Percentiles rank a stretch among this genome's conserved stretches.
phyloP scores from a whole-genome alignment of 1,139 yeast genomes.

The Geotrichum bryndzae region DNA sequence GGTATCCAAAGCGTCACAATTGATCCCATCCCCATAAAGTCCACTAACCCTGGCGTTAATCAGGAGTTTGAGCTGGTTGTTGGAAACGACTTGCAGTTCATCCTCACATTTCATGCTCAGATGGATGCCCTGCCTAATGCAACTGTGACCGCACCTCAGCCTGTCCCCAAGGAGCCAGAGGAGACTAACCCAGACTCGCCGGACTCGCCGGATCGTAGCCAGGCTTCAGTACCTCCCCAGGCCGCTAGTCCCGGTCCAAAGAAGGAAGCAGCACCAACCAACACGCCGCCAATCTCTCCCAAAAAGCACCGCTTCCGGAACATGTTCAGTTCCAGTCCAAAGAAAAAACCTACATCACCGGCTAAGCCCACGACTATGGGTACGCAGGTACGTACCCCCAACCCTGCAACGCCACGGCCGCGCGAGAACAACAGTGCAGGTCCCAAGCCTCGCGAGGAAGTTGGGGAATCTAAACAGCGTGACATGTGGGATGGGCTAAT shows the following conservation, averaged over 20 bases:
- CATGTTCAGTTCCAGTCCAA: conserved; percentile 20
- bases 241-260: neutral
- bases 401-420: neutral
- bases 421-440: neutral
- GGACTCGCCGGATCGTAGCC: neutral
- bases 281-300: conserved; percentile 6
- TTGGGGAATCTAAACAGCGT: neutral
- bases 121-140: conserved; percentile 10
- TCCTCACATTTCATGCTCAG: conserved; percentile 57
- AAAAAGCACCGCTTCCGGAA: conserved; percentile 15
- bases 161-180: neutral
- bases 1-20: conserved; percentile 84
- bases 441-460: neutral
- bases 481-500: conserved; percentile 41
- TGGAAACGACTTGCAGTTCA: conserved; percentile 53
- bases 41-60: conserved; percentile 43
- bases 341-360: conserved; percentile 17
- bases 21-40: conserved; percentile 48
- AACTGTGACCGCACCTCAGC: neutral
- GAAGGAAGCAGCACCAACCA: neutral
- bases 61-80: conserved; percentile 83
- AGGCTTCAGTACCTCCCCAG: neutral
- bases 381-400: neutral
- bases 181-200: conserved; percentile 1
- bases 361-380: conserved; percentile 2